Percentiles rank a stretch among this genome's conserved stretches.
Evolutionary conservation across 371 early-diverging fungal genomes (phyloP).

Genomic region (Rhizopus arrhizus): DNA sequence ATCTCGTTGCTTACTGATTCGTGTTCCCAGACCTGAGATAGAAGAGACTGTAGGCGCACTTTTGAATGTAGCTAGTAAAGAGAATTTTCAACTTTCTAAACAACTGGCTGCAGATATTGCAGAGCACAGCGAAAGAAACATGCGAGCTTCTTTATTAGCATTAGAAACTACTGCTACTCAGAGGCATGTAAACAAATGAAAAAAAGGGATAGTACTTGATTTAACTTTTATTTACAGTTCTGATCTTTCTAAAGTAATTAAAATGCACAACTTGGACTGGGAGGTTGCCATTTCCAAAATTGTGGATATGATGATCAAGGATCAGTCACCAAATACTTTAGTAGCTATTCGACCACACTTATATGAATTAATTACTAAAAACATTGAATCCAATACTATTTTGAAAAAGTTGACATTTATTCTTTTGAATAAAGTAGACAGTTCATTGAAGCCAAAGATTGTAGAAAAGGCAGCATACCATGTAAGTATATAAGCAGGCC

Average conservation of each 20-base stretch:
- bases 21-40: conserved; percentile 83
- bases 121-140: conserved; percentile 76
- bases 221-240: conserved; percentile 16
- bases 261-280: conserved; percentile 86
- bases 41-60: conserved; percentile 73
- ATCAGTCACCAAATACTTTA: conserved; percentile 76
- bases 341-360: conserved; percentile 74
- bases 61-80: conserved; percentile 74
- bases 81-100: conserved; percentile 72
- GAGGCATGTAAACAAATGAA: conserved; percentile 57
- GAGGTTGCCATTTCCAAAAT: conserved; percentile 76
- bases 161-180: conserved; percentile 83
- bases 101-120: conserved; percentile 71
- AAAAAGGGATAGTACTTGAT: conserved; percentile 30
- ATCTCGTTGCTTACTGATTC: conserved; percentile 91
- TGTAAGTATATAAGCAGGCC: conserved; percentile 46
- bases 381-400: conserved; percentile 85
- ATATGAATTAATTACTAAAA: conserved; percentile 87
- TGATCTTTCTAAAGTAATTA: conserved; percentile 51
- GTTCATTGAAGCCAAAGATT: conserved; percentile 66
- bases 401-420: conserved; percentile 70
- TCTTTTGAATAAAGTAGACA: conserved; percentile 64
- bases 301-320: conserved; percentile 67
- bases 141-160: conserved; percentile 88
- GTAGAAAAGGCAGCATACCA: conserved; percentile 79